Evolutionary conservation across 768 basidiomycete genomes (phyloP), one percentile per base, ranked within the genome.

Genomic region (Agaricus subrufescens): DNA sequence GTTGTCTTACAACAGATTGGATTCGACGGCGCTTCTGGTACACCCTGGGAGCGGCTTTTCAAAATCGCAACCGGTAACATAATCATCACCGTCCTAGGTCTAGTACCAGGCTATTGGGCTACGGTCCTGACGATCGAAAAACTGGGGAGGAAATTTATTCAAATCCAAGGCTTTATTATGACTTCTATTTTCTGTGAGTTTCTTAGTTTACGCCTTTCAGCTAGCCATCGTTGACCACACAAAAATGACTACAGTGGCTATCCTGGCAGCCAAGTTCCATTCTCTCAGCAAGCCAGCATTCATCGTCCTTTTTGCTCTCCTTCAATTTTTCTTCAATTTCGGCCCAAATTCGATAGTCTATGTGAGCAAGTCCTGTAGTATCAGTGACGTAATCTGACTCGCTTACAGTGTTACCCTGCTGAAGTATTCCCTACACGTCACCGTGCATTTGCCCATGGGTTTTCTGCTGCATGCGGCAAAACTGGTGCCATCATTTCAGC

Each of bases 291-390:
- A 76, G 9, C 74, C 75, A 0, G 71, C 80, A 3, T 90, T 91
- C 72, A 80, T 91, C 58, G 84, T 87, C 56, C 80, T 78, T 71
- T 91, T 91, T 65, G 76, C 87, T 0, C 69, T 91, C 61, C 71
- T 89, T 25, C 87, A 87, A 75, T 88, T 88, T 74, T 88, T 89
- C 76, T 89, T 89, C 76, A 89, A 90, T 72, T 91, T 89, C 62
- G 88, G 89, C 19, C 85, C 86, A 3, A 89, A 89, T 64, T 72
- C 82, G 12, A 84, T 81, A 6, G 78, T 82, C 58, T 84, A 80
- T 52, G 78, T 83, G 63, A 52, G 19, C 19, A 19, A 19, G 19
- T 19, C 19, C 19, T 19, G 19, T 19, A 19, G 19, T 19, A 19
- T 19, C 19, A 19, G 19, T 19, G 19, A 19, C 19, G 19, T 37